Evolutionary conservation across 2,329 filamentous ascomycete genomes (phyloP).

Genomic region (Cladophialophora carrionii): DNA sequence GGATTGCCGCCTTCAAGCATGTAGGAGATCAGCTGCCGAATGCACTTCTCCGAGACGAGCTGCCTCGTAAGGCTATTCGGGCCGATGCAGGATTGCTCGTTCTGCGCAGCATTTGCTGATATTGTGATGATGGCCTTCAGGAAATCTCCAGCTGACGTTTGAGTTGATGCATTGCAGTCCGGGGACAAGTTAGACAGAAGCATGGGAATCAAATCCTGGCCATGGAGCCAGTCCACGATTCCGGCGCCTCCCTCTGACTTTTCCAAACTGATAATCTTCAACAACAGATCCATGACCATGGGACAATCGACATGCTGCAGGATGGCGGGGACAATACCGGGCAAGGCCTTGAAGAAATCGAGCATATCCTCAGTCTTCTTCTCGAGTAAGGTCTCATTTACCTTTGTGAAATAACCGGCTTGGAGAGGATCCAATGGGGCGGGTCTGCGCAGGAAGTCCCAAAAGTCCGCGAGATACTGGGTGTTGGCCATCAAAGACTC

Average conservation of each 20-base stretch:
- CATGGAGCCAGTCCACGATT: constrained; percentile 95
- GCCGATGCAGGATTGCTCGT: constrained; percentile 98
- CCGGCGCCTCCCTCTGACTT: constrained; percentile 88
- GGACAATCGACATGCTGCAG: constrained; percentile 94
- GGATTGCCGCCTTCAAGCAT: constrained; percentile 95
- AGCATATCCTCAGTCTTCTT: constrained; percentile 99
- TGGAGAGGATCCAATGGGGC: constrained; percentile 88
- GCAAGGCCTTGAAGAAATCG: constrained; percentile 79
- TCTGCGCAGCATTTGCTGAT: constrained; percentile 95
- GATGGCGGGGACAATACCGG: constrained; percentile 80
- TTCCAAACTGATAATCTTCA: constrained; percentile 96
- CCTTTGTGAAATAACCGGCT: constrained; percentile 97
- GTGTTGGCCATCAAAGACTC: constrained; percentile 88
- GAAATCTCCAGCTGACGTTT: constrained; percentile 96
- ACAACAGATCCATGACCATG: constrained; percentile 94
- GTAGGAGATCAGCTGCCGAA: constrained; percentile 80
- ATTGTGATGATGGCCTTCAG: constrained; percentile 99
- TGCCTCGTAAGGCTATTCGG: constrained; percentile 96
- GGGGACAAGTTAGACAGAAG: constrained; percentile 85
- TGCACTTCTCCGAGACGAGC: constrained; percentile 82
- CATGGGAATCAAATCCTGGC: constrained; percentile 82
- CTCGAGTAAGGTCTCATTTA: constrained; percentile 96
- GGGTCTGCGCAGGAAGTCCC: constrained; percentile 83
- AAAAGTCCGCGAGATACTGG: constrained; percentile 78
- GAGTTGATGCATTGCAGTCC: constrained; percentile 83